Evolutionary conservation across 1,284 basidiomycete genomes (phyloP).

Genomic region (Flammula alnicola): DNA sequence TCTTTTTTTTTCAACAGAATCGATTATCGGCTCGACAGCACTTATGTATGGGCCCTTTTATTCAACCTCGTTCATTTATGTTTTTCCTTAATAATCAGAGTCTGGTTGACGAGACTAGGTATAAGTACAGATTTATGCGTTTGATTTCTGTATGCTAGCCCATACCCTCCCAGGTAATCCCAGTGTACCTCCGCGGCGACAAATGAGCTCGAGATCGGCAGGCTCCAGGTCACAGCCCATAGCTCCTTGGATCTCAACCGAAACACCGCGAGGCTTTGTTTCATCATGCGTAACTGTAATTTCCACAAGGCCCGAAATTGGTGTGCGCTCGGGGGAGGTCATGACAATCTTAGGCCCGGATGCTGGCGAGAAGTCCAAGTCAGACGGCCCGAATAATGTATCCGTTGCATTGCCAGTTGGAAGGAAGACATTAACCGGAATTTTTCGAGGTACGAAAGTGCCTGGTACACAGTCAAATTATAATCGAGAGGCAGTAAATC

Average conservation of each 20-base stretch:
- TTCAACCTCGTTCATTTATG: no score
- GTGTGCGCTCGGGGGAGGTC: slow-evolving; percentile 62
- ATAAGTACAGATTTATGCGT: no score
- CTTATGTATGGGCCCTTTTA: no score
- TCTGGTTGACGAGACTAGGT: no score
- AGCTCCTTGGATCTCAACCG: slow-evolving; percentile 57
- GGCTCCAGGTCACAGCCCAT: slow-evolving; percentile 57
- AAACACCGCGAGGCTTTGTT: slow-evolving; percentile 51
- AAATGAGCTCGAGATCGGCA: slow-evolving; percentile 53
- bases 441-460: slow-evolving; percentile 52
- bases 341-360: slow-evolving; percentile 50
- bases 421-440: slow-evolving; percentile 65
- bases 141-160: slow-evolving; percentile 36
- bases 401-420: slow-evolving; percentile 42
- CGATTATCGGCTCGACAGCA: no score
- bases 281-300: slow-evolving; percentile 59
- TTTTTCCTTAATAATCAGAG: no score
- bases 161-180: slow-evolving; percentile 52
- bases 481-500: no score
- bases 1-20: no score
- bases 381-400: slow-evolving; percentile 46
- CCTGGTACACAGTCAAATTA: no score
- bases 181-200: slow-evolving; percentile 52
- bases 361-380: slow-evolving; percentile 41
- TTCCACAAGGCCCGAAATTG: slow-evolving; percentile 62